Base-by-base conservation (phyloP, 1,139 yeast species). In the Citeromyces hawaiiensis region DNA sequence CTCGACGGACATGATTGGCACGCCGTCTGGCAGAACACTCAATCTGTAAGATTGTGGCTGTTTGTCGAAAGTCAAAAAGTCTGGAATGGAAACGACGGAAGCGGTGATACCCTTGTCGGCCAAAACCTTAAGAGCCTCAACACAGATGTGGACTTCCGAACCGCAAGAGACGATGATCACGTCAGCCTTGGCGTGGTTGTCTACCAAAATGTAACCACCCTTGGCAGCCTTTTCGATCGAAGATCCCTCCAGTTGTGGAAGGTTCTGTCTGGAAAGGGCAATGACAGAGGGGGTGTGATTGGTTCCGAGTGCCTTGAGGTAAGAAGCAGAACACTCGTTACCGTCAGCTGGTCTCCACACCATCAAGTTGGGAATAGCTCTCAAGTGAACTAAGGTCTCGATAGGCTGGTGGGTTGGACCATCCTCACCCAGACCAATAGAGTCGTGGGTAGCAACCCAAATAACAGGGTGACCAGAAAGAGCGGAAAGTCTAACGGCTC, bases 261-360 rank as follows among this genome's bases (percentile, higher is more conserved):
- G 70, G 81, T 85, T 85, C 71, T 93, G 98, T 75, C 99, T 88
- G 43, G 97, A 79, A 51, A 93, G 74, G 48, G 97, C 96, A 63
- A 91, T 70, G 55, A 93, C 69, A 45, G 93, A 73, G 50, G 99
- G 98, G 43, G 95, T 86, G 54, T 70, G 66, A 46, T 66, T 72
- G 44, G 80, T 67, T 59, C 72, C 76, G 48, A 91, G 56, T 42
- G 98, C 85, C 51, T 70, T 70, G 66, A 73, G 68, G 78, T 91
- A 91, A 49, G 98, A 96, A 57, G 97, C 99, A 51, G 96, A 83
- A 50, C 83, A 81, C 72, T 91, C 99, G 64, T 91, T 91, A 71
- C 99, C 99, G 63, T 93, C 98, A 59, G 98, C 98, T 54, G 98
- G 98, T 76, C 99, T 86, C 97, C 97, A 91, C 46, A 91, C 97